These are phyloP conservation scores for Colletotrichum sidae DNA, from an alignment of 2,329 filamentous ascomycete species.

Conservation along the genomic window DNA sequence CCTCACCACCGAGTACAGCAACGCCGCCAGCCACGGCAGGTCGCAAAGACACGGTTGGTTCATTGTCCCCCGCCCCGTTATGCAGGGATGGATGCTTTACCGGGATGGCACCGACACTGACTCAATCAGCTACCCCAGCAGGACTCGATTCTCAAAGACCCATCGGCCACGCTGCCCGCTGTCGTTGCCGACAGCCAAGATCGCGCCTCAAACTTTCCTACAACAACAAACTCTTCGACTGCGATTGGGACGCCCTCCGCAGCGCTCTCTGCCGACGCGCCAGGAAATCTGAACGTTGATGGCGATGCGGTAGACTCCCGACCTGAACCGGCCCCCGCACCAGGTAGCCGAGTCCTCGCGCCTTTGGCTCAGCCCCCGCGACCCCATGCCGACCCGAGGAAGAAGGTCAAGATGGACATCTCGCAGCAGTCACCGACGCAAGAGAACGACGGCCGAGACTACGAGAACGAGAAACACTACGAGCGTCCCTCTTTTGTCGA, in stretches of 20 bases:
- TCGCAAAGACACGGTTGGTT: constrained; percentile 22
- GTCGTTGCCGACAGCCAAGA: constrained; percentile 21
- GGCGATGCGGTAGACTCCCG: constrained; percentile 16
- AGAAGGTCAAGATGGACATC: constrained; percentile 53
- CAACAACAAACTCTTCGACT: background rate
- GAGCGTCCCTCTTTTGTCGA: constrained; percentile 40
- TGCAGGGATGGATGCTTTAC: constrained; percentile 16
- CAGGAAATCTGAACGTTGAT: constrained; percentile 4
- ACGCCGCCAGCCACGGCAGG: constrained; percentile 13
- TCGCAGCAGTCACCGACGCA: constrained; percentile 68
- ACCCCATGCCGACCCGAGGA: constrained; percentile 3
- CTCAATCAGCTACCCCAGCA: constrained; percentile 30
- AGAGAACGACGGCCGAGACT: constrained; percentile 67
- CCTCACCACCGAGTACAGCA: constrained; percentile 8
- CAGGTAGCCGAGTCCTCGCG: constrained; percentile 6
- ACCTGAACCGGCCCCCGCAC: constrained; percentile 10
- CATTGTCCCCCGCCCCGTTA: constrained; percentile 3
- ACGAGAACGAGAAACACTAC: constrained; percentile 50
- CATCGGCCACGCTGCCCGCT: constrained; percentile 13
- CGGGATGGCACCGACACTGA: constrained; percentile 38
- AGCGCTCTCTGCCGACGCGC: background rate
- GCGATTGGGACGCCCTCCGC: background rate
- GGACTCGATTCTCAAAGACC: constrained; percentile 22
- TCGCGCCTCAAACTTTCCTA: constrained; percentile 10
- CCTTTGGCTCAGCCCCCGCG: constrained; percentile 32